Evolutionary conservation across 1,139 yeast genomes (phyloP).

Genomic region (Ogataea hybrid): DNA sequence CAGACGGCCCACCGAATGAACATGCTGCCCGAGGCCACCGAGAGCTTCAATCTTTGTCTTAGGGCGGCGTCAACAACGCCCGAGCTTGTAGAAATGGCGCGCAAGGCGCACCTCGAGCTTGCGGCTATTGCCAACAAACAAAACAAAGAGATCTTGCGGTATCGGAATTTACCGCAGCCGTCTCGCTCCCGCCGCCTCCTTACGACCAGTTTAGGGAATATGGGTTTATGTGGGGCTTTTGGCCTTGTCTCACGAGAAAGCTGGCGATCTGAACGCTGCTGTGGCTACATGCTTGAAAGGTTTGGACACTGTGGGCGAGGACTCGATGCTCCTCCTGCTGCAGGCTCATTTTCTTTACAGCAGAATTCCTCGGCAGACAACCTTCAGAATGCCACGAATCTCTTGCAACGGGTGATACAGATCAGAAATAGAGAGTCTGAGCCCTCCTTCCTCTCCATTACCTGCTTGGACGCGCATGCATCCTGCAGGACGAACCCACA

Average conservation of each 20-base stretch:
- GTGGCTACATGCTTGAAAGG: slow-evolving; percentile 48
- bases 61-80: slow-evolving; percentile 38
- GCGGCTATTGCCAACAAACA: slow-evolving; percentile 54
- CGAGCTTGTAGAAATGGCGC: slow-evolving; percentile 44
- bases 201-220: slow-evolving; percentile 44
- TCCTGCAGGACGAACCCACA: slow-evolving; percentile 45
- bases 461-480: slow-evolving; percentile 53
- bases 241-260: slow-evolving; percentile 49
- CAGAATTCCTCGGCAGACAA: slow-evolving; percentile 29
- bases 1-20: slow-evolving; percentile 42
- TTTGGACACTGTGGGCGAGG: slow-evolving; percentile 42
- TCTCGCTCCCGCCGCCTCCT: slow-evolving; percentile 46
- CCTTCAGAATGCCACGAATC: slow-evolving; percentile 37
- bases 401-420: slow-evolving; percentile 39
- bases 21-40: slow-evolving; percentile 44
- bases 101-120: slow-evolving; percentile 52
- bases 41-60: slow-evolving; percentile 39
- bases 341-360: slow-evolving; percentile 45
- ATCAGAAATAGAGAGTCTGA: slow-evolving; percentile 27
- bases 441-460: slow-evolving; percentile 49
- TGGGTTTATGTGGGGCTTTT: slow-evolving; percentile 51
- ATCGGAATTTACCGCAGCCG: slow-evolving; percentile 47
- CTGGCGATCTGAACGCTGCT: slow-evolving; percentile 47
- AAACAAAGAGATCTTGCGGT: slow-evolving; percentile 47
- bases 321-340: slow-evolving; percentile 44